Base-by-base conservation (phyloP, 2,329 filamentous ascomycete species). In the Cladobotryum mycophilum region DNA sequence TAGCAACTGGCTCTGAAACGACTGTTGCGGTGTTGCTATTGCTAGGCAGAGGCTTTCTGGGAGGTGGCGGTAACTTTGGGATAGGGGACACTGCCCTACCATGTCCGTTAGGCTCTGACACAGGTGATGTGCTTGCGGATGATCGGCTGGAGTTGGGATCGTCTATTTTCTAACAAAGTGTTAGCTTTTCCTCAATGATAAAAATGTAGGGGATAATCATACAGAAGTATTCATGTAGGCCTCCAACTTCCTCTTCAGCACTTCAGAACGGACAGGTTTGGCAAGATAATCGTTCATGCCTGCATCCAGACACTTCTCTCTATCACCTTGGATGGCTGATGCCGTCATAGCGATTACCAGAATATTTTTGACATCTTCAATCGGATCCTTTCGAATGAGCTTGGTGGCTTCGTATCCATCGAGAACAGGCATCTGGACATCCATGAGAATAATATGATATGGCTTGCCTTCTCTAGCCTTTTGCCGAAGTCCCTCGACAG, bases 301-400 rank as follows among this genome's bases (percentile, higher is more conserved):
- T 1, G 89, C 89, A 45, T 90, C 89, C n/a, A 96, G 73, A 60
- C 92, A 96, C 70, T 95, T 96, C 66, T 97, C 92, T 44, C 91
- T 79, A 64, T 97, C 92, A 15, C 92, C 92, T 64, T 93, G 88
- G 54, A 97, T 97, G 3, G 92, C 92, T 22, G 86, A 91, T 1
- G 92, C 92, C 1, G 92, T 97, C 92, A 97, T 96, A 49, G 92
- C 92, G 60, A 97, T 96, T 45, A 97, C 88, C n/a, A 96, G 75
- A 1, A 95, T 82, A 56, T 88, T 84, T 47, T 88, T 79, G 11
- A 97, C 89, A 7, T 80, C 79, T 35, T 89, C 85, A 52, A 89
- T 80, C 0, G 81, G 67, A 65, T 96, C 90, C 58, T 82, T 81
- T 9, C 91, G 84, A 41, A 96, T 82, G 52, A 89, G 78, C 57